A percentile compares a stretch with the other conserved stretches of the same genome.
These are phyloP conservation scores for Imleria badia DNA, from an alignment of 768 basidiomycete species.

Conservation along the genomic window DNA sequence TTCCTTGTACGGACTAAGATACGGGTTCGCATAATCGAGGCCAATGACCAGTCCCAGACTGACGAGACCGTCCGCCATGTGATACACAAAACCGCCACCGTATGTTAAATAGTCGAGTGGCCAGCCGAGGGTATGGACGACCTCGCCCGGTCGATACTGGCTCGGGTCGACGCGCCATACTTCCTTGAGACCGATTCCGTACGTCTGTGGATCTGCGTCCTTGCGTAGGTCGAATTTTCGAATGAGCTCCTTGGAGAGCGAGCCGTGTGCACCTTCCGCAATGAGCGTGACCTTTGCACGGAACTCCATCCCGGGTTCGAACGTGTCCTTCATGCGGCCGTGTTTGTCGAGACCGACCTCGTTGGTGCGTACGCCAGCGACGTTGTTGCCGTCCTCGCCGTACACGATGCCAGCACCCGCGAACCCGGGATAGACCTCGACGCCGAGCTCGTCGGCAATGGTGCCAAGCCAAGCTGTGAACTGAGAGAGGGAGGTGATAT, in stretches of 20 bases:
- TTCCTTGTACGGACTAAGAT: constrained; percentile 87
- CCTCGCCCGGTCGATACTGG: constrained; percentile 62
- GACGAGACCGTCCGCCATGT: constrained; percentile 91
- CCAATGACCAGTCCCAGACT: constrained; percentile 91
- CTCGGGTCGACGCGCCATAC: constrained; percentile 85
- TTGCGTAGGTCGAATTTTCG: constrained; percentile 71
- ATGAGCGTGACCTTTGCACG: constrained; percentile 88
- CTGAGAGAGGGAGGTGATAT: constrained; percentile 84
- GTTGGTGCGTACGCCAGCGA: constrained; percentile 82
- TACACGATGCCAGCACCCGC: constrained; percentile 86
- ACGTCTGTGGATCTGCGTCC: constrained; percentile 81
- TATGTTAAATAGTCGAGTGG: constrained; percentile 75
- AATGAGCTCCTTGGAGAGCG: constrained; percentile 78
- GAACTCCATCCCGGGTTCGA: constrained; percentile 97
- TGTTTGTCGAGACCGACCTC: constrained; percentile 88
- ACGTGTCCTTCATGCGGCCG: constrained; percentile 75
- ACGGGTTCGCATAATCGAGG: constrained; percentile 93
- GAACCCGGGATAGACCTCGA: constrained; percentile 97
- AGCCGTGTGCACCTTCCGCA: constrained; percentile 95
- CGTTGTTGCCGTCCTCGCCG: constrained; percentile 43
- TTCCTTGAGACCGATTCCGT: constrained; percentile 95
- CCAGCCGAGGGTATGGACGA: constrained; percentile 96
- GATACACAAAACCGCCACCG: constrained; percentile 94
- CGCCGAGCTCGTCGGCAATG: constrained; percentile 83
- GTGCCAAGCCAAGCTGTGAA: constrained; percentile 87